These are phyloP conservation scores for Sutorius australiensis DNA, from an alignment of 768 basidiomycete species.

Conservation along the genomic window DNA sequence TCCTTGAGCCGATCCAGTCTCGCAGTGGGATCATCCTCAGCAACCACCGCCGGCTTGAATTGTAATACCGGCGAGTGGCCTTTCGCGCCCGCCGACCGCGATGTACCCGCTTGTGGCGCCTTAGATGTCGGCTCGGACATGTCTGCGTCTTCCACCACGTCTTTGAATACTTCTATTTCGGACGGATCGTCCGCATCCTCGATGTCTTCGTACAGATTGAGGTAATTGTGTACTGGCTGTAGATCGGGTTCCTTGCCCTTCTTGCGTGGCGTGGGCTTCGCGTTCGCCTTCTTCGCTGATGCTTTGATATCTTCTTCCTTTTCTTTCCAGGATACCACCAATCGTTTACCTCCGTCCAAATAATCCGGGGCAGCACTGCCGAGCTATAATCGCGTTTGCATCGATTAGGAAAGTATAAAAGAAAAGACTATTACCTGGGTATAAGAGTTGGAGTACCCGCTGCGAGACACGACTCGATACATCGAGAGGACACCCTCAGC, in stretches of 20 bases:
- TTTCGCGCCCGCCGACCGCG: background rate
- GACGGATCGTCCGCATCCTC: slow-evolving; percentile 24
- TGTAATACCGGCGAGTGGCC: background rate
- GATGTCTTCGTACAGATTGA: slow-evolving; percentile 28
- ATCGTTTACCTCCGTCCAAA: slow-evolving; percentile 11
- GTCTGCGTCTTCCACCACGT: slow-evolving; percentile 4
- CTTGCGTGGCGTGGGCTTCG: slow-evolving; percentile 8
- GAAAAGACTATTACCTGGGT: slow-evolving; percentile 39
- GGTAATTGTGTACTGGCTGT: background rate
- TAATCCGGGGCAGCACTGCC: slow-evolving; percentile 22
- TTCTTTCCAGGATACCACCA: slow-evolving; percentile 29
- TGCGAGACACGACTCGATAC: slow-evolving; percentile 42
- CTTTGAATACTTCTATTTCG: slow-evolving; percentile 15
- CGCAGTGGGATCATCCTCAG: slow-evolving; percentile 10
- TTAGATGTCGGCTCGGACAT: slow-evolving; percentile 2
- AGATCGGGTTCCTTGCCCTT: slow-evolving; percentile 22
- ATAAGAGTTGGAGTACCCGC: slow-evolving; percentile 52
- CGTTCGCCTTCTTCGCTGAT: slow-evolving; percentile 7
- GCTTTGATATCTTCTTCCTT: slow-evolving; percentile 10
- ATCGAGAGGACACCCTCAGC: slow-evolving; percentile 46
- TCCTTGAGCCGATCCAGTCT: slow-evolving; percentile 18
- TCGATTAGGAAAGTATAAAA: background rate
- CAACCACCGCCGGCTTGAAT: background rate
- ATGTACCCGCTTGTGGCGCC: slow-evolving; percentile 9
- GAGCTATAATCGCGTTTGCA: slow-evolving; percentile 10